These are phyloP conservation scores for Globisporangium spinosum DNA, from an alignment of 352 stramenopile genomes.

Conservation along the genomic window DNA sequence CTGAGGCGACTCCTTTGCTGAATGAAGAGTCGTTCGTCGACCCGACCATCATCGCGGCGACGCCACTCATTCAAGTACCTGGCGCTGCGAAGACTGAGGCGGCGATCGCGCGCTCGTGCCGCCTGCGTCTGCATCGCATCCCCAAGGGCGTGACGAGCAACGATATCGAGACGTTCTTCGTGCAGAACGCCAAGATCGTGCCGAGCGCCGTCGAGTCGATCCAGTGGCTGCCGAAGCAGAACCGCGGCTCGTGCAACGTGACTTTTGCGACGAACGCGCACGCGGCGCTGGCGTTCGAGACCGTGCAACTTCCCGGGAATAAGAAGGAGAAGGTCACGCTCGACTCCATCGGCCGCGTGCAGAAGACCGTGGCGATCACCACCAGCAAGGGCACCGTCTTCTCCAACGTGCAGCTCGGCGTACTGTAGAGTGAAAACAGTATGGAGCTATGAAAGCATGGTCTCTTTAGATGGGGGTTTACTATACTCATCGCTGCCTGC, in stretches of 20 bases:
- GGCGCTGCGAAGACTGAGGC: slow-evolving; percentile 22
- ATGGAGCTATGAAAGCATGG: neutral
- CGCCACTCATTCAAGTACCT: neutral
- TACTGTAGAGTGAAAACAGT: slow-evolving; percentile 23
- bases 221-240: slow-evolving; percentile 53
- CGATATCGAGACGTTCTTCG: slow-evolving; percentile 75
- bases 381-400: slow-evolving; percentile 64
- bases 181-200: slow-evolving; percentile 56
- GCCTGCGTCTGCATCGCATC: slow-evolving; percentile 72
- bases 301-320: slow-evolving; percentile 27
- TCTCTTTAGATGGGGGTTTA: neutral
- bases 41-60: slow-evolving; percentile 11
- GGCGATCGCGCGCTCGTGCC: slow-evolving; percentile 54
- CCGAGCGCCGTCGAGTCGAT: slow-evolving; percentile 66
- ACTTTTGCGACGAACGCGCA: slow-evolving; percentile 68
- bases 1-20: slow-evolving; percentile 12
- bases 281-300: slow-evolving; percentile 65
- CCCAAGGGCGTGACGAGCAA: slow-evolving; percentile 51
- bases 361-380: slow-evolving; percentile 68
- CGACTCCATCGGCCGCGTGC: slow-evolving; percentile 62
- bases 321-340: slow-evolving; percentile 34
- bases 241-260: slow-evolving; percentile 63
- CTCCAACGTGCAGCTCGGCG: slow-evolving; percentile 53
- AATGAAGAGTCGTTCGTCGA: slow-evolving; percentile 30
- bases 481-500: neutral